Percentiles rank a stretch among this genome's conserved stretches.
phyloP scores from a whole-genome alignment of 2,329 filamentous ascomycete genomes.

The Tolypocladium cylindrosporum region DNA sequence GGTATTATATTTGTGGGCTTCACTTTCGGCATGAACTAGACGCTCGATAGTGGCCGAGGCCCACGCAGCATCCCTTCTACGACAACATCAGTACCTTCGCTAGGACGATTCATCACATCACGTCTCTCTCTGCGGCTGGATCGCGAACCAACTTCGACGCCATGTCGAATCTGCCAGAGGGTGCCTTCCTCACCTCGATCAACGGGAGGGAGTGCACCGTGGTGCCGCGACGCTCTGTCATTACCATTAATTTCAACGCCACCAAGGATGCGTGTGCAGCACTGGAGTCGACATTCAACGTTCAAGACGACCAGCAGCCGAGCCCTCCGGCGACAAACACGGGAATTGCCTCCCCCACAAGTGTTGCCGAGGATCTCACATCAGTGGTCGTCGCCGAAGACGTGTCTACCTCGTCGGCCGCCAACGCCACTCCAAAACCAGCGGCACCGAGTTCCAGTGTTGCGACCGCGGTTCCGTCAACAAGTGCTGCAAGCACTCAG shows the following conservation, averaged over 20 bases:
- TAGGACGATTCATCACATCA: background rate
- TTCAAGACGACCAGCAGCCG: background rate
- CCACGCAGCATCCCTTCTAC: background rate
- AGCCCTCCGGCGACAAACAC: background rate
- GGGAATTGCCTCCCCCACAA: background rate
- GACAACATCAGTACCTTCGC: background rate
- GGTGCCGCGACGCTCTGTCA: background rate
- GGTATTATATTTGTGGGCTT: background rate
- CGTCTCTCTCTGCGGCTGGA: background rate
- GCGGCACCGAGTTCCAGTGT: no score
- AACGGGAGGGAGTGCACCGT: background rate
- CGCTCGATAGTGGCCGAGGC: background rate
- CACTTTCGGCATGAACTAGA: background rate
- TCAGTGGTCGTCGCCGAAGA: background rate
- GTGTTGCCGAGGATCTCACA: background rate
- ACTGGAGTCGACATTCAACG: background rate
- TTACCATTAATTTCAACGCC: background rate
- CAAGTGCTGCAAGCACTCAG: background rate
- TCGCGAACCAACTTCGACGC: background rate
- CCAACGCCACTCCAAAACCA: background rate
- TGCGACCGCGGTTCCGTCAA: background rate
- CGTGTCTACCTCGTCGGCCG: background rate
- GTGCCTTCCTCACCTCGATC: background rate
- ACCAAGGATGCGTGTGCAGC: background rate
- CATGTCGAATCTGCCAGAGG: background rate